phyloP scores from a whole-genome alignment of 768 basidiomycete species.

The Mycena floridula region DNA sequence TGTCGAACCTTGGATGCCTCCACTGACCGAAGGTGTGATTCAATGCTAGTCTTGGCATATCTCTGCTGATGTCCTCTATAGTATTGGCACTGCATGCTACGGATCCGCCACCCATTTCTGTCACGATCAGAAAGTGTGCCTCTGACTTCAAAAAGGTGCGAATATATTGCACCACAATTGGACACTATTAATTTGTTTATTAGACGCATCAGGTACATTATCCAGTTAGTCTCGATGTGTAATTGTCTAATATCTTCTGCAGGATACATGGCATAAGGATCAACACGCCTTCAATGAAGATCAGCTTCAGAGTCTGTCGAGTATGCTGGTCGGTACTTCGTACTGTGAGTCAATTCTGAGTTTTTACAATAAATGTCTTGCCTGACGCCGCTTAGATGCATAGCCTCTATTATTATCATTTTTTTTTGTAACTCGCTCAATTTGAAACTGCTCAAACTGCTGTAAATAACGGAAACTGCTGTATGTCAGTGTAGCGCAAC shows the following conservation, averaged over 20 bases:
- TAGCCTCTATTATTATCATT: no score
- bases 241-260: conserved; percentile 15
- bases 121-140: conserved; percentile 80
- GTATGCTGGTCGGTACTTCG: conserved; percentile 86
- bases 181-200: conserved; percentile 3
- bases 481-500: no score
- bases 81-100: conserved; percentile 74
- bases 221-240: conserved; percentile 6
- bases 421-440: no score
- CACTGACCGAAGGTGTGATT: conserved; percentile 64
- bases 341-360: conserved; percentile 61
- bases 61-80: no score
- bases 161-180: conserved; percentile 8
- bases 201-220: conserved; percentile 57
- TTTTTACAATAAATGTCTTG: no score
- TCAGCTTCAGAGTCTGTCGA: conserved; percentile 79
- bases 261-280: conserved; percentile 93
- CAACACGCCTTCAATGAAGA: conserved; percentile 85
- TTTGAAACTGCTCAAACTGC: no score
- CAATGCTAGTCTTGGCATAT: no score
- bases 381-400: no score
- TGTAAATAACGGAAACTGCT: no score
- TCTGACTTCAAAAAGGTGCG: conserved; percentile 79
- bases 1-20: conserved; percentile 86
- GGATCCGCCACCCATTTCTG: conserved; percentile 86